phyloP scores from a whole-genome alignment of 169 alveolate species.

The Babesia gibsoni region DNA sequence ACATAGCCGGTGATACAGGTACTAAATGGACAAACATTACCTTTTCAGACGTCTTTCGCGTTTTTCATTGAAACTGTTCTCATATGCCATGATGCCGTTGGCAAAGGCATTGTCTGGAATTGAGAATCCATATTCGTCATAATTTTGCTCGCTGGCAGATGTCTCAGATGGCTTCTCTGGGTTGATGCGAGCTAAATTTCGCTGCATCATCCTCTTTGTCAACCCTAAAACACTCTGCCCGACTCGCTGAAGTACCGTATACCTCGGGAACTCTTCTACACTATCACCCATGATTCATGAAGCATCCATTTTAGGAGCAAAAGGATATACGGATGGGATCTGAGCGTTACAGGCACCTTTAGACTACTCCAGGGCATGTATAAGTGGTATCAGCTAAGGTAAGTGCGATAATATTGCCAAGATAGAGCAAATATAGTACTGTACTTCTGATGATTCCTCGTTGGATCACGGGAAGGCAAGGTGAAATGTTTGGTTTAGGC shows the following conservation, averaged over 20 bases:
- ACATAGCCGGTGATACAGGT: no score
- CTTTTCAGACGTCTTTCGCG: conserved; percentile 61
- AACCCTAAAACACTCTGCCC: conserved; percentile 43
- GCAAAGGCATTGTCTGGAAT: conserved; percentile 49
- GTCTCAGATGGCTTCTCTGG: neutral
- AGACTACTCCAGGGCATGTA: no score
- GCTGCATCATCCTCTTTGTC: conserved; percentile 50
- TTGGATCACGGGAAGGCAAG: no score
- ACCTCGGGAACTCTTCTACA: neutral
- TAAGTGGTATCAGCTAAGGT: no score
- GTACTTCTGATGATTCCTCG: no score
- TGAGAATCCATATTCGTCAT: conserved; percentile 57
- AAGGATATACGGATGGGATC: neutral
- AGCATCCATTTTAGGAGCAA: neutral
- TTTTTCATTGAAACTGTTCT: conserved; percentile 43
- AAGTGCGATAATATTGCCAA: no score
- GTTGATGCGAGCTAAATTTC: neutral
- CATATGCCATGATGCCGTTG: conserved; percentile 28
- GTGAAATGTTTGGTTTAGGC: no score
- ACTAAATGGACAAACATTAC: no score
- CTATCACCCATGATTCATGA: conserved; percentile 13
- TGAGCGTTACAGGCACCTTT: no score
- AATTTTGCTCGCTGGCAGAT: neutral
- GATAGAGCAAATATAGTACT: no score
- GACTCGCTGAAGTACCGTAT: conserved; percentile 23